Conservation (phyloP, 1,139 yeast species). For the Citeromyces hawaiiensis region DNA sequence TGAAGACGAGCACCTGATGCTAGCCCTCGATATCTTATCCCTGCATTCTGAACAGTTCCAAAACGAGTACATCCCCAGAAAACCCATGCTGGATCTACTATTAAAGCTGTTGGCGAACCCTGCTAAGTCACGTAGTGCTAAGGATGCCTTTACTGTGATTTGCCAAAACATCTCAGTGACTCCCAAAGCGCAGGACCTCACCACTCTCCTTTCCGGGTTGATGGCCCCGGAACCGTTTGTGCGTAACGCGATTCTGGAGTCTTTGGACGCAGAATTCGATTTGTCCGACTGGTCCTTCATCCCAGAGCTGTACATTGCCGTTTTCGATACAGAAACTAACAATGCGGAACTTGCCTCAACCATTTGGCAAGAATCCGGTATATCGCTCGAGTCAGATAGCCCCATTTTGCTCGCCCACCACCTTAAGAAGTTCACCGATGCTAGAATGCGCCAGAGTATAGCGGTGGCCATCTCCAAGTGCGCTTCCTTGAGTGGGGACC, state of each 20-base stretch:
- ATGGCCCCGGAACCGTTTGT: constrained; percentile 58
- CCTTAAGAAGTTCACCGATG: constrained; percentile 33
- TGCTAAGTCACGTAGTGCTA: constrained; percentile 65
- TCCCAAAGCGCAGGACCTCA: constrained; percentile 41
- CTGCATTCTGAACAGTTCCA: constrained; percentile 66
- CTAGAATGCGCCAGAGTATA: constrained; percentile 54
- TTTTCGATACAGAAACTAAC: constrained; percentile 57
- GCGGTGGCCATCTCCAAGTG: constrained; percentile 46
- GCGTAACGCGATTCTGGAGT: constrained; percentile 68
- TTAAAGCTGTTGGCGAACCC: constrained; percentile 61
- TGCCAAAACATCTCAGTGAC: constrained; percentile 63
- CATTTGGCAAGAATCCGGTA: constrained; percentile 73
- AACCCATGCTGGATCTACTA: constrained; percentile 44
- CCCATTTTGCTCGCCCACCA: constrained; percentile 32
- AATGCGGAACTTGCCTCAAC: constrained; percentile 60
- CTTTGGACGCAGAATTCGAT: constrained; percentile 79
- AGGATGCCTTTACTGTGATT: constrained; percentile 67
- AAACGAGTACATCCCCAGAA: constrained; percentile 57
- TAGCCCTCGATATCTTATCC: constrained; percentile 67
- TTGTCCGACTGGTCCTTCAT: constrained; percentile 41
- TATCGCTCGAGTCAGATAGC: constrained; percentile 29
- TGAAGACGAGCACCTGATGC: constrained; percentile 72
- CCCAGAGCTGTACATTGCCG: constrained; percentile 66
- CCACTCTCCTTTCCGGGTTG: constrained; percentile 36
- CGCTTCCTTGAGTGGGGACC: constrained; percentile 3